These are phyloP conservation scores for Cymbopogon flexuosus DNA, from an alignment of 202 grass and related monocot species.

Conservation along the genomic window DNA sequence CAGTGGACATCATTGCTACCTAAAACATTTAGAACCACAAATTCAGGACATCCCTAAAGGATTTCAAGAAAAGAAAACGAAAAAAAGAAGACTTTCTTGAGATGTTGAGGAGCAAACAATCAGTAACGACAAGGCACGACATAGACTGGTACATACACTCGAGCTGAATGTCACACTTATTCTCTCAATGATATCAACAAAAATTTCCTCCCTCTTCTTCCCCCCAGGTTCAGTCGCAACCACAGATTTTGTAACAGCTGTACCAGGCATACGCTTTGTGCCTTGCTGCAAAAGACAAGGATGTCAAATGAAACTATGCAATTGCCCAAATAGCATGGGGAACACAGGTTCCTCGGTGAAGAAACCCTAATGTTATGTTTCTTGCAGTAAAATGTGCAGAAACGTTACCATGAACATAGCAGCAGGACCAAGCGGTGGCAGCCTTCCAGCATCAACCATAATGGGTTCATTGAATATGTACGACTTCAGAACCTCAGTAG, in stretches of 20 bases:
- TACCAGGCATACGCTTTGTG: constrained; percentile 91
- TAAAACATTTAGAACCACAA: background rate
- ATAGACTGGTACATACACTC: constrained; percentile 65
- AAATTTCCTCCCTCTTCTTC: constrained; percentile 97
- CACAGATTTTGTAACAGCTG: constrained; percentile 98
- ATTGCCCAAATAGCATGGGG: constrained; percentile 9
- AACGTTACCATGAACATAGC: constrained; percentile 92
- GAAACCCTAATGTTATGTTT: background rate
- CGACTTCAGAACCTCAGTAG: constrained; percentile 91
- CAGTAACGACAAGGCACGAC: constrained; percentile 91
- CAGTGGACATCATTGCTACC: background rate
- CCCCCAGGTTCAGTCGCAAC: constrained; percentile 84
- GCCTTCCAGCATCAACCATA: constrained; percentile 79
- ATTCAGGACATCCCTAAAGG: background rate
- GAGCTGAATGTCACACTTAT: constrained; percentile 45
- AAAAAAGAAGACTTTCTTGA: background rate
- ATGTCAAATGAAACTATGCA: constrained; percentile 23
- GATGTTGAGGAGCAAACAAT: constrained; percentile 33
- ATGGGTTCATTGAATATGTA: constrained; percentile 99
- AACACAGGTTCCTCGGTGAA: constrained; percentile 16
- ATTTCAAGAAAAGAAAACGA: background rate
- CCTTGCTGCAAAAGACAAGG: constrained; percentile 78
- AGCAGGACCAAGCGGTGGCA: constrained; percentile 93
- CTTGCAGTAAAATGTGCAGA: background rate
- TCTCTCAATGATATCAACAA: constrained; percentile 99